Conservation (phyloP, 2,329 filamentous ascomycete species). For the Ophiostoma himal-ulmi region DNA sequence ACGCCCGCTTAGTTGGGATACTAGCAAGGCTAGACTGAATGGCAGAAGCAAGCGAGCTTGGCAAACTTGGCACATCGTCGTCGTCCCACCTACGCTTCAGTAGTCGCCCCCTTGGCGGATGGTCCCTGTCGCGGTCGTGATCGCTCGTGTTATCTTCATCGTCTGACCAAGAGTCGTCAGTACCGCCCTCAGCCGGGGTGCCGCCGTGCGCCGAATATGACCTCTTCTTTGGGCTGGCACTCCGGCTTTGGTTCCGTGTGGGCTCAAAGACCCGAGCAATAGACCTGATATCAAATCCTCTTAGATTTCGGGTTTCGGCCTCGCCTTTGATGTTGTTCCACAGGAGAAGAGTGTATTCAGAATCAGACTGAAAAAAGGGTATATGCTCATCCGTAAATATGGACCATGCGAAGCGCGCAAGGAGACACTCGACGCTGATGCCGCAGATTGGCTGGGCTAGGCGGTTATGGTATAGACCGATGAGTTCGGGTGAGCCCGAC, state of each 20-base stretch:
- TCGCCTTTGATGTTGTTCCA: slow-evolving; percentile 20
- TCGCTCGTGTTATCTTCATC: slow-evolving; percentile 16
- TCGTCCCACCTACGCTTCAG: slow-evolving; percentile 5
- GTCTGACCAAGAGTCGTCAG: slow-evolving; percentile 13
- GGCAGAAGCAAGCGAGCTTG: slow-evolving; percentile 11
- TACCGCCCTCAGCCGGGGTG: slow-evolving; percentile 11
- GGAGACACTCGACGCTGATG: not conserved
- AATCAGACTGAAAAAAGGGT: slow-evolving; percentile 18
- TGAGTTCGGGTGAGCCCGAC: too few relatives aligned
- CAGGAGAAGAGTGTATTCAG: slow-evolving; percentile 16
- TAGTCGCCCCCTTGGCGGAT: slow-evolving; percentile 8
- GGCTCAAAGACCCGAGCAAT: slow-evolving; percentile 16
- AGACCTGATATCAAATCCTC: slow-evolving; percentile 15
- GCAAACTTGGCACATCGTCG: slow-evolving; percentile 2
- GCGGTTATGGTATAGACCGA: slow-evolving; percentile 18
- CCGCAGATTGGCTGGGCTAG: slow-evolving; percentile 16
- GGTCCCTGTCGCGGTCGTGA: slow-evolving; percentile 9
- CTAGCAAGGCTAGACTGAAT: slow-evolving; percentile 7
- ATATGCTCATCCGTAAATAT: slow-evolving; percentile 20
- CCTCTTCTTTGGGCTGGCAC: slow-evolving; percentile 18
- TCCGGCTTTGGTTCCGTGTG: slow-evolving; percentile 18
- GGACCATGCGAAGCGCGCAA: slow-evolving; percentile 15
- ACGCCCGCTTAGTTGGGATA: not conserved
- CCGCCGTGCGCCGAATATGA: slow-evolving; percentile 14
- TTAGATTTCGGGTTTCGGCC: slow-evolving; percentile 18